Conservation (phyloP, 768 basidiomycete species). For the Gloeostereum incarnatum region DNA sequence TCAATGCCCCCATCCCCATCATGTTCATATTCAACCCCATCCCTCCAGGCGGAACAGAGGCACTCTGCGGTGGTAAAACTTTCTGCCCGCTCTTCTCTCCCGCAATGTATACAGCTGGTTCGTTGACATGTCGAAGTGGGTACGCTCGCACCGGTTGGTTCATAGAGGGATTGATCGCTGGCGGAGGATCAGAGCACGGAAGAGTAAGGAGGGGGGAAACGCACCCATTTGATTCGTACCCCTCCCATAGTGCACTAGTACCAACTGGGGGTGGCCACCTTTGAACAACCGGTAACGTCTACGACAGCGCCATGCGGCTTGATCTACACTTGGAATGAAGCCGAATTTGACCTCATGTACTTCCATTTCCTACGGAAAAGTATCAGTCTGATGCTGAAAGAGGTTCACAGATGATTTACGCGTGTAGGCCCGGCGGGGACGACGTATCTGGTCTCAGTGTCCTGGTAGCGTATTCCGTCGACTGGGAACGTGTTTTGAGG, state of each 20-base stretch:
- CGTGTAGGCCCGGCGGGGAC: conserved; percentile 41
- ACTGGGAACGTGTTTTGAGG: conserved; percentile 52
- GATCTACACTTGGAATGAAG: conserved; percentile 62
- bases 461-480: conserved; percentile 74
- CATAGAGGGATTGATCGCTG: conserved; percentile 51
- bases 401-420: conserved; percentile 27
- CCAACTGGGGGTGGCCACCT: conserved; percentile 65
- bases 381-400: background rate
- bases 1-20: conserved; percentile 19
- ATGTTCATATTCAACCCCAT: conserved; percentile 18
- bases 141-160: conserved; percentile 61
- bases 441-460: conserved; percentile 53
- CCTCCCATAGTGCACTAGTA: conserved; percentile 70
- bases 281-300: conserved; percentile 65
- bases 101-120: conserved; percentile 59
- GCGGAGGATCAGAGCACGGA: conserved; percentile 7
- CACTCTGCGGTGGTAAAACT: conserved; percentile 25
- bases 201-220: conserved; percentile 19
- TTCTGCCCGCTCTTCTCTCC: conserved; percentile 73
- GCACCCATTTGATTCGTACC: conserved; percentile 53
- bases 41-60: conserved; percentile 16
- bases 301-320: conserved; percentile 56
- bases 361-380: conserved; percentile 57
- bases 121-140: conserved; percentile 58
- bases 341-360: conserved; percentile 66